Evolutionary conservation across 2,329 filamentous ascomycete species (phyloP).

Genomic region (Aspergillus sp.): DNA sequence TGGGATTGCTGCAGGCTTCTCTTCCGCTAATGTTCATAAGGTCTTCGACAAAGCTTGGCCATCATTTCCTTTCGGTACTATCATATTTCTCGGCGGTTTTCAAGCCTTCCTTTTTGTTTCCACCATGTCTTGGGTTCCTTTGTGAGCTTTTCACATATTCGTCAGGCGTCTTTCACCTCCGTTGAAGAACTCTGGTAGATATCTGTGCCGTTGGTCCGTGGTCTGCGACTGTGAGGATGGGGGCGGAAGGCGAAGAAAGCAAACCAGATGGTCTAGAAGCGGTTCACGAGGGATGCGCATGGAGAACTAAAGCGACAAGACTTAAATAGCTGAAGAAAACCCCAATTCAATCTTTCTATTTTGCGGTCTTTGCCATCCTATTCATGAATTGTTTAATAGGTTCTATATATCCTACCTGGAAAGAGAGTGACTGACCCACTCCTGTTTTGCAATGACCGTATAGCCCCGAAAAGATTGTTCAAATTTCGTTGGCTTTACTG

Average conservation of each 20-base stretch:
- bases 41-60: background rate
- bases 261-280: background rate
- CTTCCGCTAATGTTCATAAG: background rate
- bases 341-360: background rate
- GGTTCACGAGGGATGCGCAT: background rate
- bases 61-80: background rate
- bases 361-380: background rate
- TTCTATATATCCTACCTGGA: background rate
- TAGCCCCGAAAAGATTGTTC: constrained; percentile 2
- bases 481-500: constrained; percentile 19
- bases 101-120: background rate
- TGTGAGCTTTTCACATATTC: background rate
- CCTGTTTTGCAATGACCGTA: background rate
- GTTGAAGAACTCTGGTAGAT: background rate
- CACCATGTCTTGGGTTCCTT: background rate
- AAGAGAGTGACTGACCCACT: background rate
- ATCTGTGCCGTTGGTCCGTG: background rate
- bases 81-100: background rate
- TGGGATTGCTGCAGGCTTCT: background rate
- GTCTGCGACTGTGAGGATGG: background rate
- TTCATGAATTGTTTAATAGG: background rate
- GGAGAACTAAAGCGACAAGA: background rate
- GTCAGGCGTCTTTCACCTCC: background rate
- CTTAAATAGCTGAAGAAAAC: background rate
- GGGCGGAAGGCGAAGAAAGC: background rate